phyloP scores from a whole-genome alignment of 441 rosid genomes.

The Euphorbia schlechtendalii region DNA sequence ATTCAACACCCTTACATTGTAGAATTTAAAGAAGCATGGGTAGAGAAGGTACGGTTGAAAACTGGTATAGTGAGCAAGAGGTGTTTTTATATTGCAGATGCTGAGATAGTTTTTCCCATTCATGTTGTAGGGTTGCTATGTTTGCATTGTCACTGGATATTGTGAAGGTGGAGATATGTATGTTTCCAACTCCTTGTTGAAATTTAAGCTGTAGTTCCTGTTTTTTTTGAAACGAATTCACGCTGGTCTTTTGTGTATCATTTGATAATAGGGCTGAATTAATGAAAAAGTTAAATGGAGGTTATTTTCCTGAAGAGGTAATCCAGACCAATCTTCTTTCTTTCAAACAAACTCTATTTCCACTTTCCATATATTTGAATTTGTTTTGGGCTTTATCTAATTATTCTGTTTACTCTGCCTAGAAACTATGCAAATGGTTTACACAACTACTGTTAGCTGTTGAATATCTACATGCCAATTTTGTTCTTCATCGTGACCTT shows the following conservation, averaged over 20 bases:
- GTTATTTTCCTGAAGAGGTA: constrained; percentile 91
- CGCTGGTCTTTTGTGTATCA: constrained; percentile 13
- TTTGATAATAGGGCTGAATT: constrained; percentile 65
- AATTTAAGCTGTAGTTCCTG: constrained; percentile 14
- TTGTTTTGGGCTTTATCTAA: constrained; percentile 19
- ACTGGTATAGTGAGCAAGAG: not conserved
- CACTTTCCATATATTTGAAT: not conserved
- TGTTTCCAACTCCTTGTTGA: constrained; percentile 27
- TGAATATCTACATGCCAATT: constrained; percentile 85
- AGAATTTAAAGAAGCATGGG: constrained; percentile 98
- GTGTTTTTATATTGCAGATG: not conserved
- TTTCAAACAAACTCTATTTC: constrained; percentile 9
- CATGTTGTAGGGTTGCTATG: constrained; percentile 80
- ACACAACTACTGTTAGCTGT: constrained; percentile 78
- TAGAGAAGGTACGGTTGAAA: constrained; percentile 59
- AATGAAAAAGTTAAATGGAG: constrained; percentile 87
- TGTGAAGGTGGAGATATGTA: constrained; percentile 99
- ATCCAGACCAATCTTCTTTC: not conserved
- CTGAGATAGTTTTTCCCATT: not conserved
- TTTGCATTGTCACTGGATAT: constrained; percentile 96
- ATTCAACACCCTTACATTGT: constrained; percentile 85
- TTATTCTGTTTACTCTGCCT: constrained; percentile 11
- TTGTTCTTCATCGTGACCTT: constrained; percentile 85
- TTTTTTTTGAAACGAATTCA: constrained; percentile 9
- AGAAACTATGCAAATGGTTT: constrained; percentile 99